Conservation (phyloP, 176 grass and related monocot genomes). For the Rhynchospora breviuscula region DNA sequence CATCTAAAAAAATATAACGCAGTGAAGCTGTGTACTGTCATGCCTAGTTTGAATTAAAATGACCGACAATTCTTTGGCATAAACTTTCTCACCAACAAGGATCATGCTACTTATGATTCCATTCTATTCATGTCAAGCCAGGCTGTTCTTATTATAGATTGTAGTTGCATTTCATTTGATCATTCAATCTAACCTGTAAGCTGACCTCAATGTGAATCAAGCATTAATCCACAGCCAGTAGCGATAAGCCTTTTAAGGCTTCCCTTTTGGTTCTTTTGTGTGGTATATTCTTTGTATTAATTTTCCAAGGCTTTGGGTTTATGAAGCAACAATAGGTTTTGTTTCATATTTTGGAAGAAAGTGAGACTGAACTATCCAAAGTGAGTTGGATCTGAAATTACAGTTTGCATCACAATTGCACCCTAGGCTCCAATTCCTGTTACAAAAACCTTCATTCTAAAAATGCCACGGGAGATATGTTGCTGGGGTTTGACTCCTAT, state of each 20-base stretch:
- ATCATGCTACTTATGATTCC: background rate
- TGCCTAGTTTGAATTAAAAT: background rate
- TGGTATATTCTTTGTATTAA: background rate
- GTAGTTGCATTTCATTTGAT: background rate
- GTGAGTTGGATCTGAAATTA: background rate
- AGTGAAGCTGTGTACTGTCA: no score
- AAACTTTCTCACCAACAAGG: background rate
- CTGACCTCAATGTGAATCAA: background rate
- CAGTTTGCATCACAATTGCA: background rate
- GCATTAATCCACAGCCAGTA: background rate
- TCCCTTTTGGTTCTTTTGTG: background rate
- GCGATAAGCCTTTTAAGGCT: background rate
- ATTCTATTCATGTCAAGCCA: background rate
- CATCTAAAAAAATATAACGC: no score
- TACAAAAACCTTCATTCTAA: background rate
- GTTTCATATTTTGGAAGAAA: background rate
- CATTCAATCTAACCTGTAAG: background rate
- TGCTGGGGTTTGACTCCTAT: background rate
- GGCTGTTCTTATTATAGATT: background rate
- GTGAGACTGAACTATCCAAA: background rate
- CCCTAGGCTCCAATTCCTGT: background rate
- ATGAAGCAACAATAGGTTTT: background rate
- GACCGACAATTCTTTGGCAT: background rate
- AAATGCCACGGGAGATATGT: background rate
- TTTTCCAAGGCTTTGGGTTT: constrained; percentile 6